These are phyloP conservation scores for Aspergillus steynii DNA, from an alignment of 495 filamentous ascomycete genomes.

Conservation along the genomic window DNA sequence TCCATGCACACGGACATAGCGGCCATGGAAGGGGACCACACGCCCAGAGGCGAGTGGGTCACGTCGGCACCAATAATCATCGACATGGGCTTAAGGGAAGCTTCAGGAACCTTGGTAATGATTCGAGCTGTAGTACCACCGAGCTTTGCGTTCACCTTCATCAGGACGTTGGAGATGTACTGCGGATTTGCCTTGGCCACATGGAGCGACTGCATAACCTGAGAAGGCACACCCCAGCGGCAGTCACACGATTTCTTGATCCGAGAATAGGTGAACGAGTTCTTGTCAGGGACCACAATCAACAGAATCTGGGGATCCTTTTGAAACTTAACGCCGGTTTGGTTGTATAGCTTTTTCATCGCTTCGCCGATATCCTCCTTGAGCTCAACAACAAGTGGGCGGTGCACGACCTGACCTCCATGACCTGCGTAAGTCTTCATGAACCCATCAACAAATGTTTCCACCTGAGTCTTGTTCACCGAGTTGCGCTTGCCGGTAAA, in stretches of 20 bases:
- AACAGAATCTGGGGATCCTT: slow-evolving; percentile 63
- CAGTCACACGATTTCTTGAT: slow-evolving; percentile 85
- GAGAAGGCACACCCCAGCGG: slow-evolving; percentile 73
- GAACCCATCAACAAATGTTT: slow-evolving; percentile 61
- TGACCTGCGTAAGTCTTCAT: slow-evolving; percentile 64
- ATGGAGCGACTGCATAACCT: slow-evolving; percentile 64
- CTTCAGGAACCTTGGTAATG: slow-evolving; percentile 30
- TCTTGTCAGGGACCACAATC: slow-evolving; percentile 69
- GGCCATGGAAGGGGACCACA: slow-evolving; percentile 70
- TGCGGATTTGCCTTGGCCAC: slow-evolving; percentile 64
- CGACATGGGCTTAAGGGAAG: slow-evolving; percentile 51
- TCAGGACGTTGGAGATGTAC: slow-evolving; percentile 83
- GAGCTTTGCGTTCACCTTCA: slow-evolving; percentile 97
- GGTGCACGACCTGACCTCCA: slow-evolving; percentile 61
- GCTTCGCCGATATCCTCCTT: slow-evolving; percentile 51
- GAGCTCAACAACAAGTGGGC: slow-evolving; percentile 28
- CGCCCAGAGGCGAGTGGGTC: slow-evolving; percentile 73
- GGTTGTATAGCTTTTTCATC: slow-evolving; percentile 54
- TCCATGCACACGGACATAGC: slow-evolving; percentile 85
- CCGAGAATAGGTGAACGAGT: slow-evolving; percentile 64
- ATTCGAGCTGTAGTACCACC: slow-evolving; percentile 68
- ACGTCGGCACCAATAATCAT: slow-evolving; percentile 89
- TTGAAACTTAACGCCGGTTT: slow-evolving; percentile 46
- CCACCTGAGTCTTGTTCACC: slow-evolving; percentile 43
- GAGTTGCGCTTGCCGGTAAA: slow-evolving; percentile 43